These are phyloP conservation scores for Populus davidiana DNA, from an alignment of 345 rosid species.

Conservation along the genomic window DNA sequence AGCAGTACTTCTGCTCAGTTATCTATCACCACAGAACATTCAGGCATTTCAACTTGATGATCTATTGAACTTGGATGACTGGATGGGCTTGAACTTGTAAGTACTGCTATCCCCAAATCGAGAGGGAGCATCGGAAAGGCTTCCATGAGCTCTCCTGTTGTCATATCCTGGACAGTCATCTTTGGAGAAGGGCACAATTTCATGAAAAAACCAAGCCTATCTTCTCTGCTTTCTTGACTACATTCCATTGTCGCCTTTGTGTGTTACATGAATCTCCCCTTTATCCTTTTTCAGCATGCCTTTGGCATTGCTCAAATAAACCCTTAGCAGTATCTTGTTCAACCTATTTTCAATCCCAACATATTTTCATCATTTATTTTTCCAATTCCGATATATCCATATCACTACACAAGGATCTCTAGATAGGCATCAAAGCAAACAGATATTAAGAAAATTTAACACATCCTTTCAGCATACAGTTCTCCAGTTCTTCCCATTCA, in stretches of 20 bases:
- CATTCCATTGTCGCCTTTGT: constrained; percentile 36
- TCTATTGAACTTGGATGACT: neutral
- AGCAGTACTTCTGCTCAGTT: neutral
- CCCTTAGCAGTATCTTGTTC: constrained; percentile 36
- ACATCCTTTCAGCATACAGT: neutral
- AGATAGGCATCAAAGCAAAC: neutral
- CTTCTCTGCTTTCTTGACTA: constrained; percentile 34
- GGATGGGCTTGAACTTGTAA: constrained; percentile 27
- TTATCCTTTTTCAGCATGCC: constrained; percentile 18
- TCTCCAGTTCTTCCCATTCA: neutral
- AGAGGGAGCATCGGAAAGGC: constrained; percentile 17
- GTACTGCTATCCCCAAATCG: constrained; percentile 28
- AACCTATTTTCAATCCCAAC: constrained; percentile 18
- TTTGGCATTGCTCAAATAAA: constrained; percentile 28
- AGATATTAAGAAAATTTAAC: neutral
- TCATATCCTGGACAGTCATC: constrained; percentile 27
- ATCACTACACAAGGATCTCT: neutral
- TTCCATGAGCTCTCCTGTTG: constrained; percentile 39
- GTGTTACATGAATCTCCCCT: constrained; percentile 37
- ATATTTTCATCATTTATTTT: constrained; percentile 7
- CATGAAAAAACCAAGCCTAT: constrained; percentile 19
- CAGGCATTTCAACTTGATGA: neutral
- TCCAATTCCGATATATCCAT: neutral
- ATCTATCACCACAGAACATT: neutral
- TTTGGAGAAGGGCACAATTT: constrained; percentile 22